Conservation (phyloP, 768 basidiomycete species). For the Porpolomopsis calyptriformis region DNA sequence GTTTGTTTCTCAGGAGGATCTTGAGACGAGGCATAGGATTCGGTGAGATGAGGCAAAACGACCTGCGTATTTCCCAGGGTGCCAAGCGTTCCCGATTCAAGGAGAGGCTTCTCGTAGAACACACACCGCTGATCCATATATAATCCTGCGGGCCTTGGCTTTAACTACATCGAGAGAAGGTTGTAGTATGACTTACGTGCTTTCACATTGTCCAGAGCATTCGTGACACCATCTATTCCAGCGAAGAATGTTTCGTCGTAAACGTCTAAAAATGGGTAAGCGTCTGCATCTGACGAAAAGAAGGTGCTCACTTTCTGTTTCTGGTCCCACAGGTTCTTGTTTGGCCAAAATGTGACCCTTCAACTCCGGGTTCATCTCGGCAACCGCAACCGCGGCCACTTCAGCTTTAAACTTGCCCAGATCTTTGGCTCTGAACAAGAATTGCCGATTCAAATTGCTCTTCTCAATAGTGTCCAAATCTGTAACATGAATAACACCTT, state of each 20-base stretch:
- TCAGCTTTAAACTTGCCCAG: conserved; percentile 96
- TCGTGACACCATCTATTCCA: conserved; percentile 85
- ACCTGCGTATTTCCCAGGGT: conserved; percentile 98
- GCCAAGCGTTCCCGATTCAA: conserved; percentile 96
- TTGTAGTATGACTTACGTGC: conserved; percentile 53
- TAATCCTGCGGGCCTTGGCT: conserved; percentile 40
- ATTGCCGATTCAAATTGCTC: conserved; percentile 95
- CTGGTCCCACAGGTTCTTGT: conserved; percentile 88
- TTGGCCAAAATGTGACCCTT: conserved; percentile 76
- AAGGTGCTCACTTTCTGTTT: conserved; percentile 71
- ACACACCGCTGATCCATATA: conserved; percentile 99
- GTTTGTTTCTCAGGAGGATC: conserved; percentile 98
- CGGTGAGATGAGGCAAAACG: conserved; percentile 85
- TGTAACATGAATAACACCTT: conserved; percentile 83
- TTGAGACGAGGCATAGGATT: conserved; percentile 95
- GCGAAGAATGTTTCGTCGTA: conserved; percentile 87
- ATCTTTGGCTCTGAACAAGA: conserved; percentile 94
- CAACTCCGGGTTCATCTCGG: conserved; percentile 92
- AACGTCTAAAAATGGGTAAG: conserved; percentile 58
- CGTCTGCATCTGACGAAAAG: conserved; percentile 21
- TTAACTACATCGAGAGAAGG: conserved; percentile 7
- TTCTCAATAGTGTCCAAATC: conserved; percentile 99
- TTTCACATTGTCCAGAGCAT: conserved; percentile 93
- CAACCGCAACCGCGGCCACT: conserved; percentile 81
- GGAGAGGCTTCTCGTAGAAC: conserved; percentile 88